phyloP scores from a whole-genome alignment of 2,329 filamentous ascomycete genomes.

The Ophidiomyces ophidiicola region DNA sequence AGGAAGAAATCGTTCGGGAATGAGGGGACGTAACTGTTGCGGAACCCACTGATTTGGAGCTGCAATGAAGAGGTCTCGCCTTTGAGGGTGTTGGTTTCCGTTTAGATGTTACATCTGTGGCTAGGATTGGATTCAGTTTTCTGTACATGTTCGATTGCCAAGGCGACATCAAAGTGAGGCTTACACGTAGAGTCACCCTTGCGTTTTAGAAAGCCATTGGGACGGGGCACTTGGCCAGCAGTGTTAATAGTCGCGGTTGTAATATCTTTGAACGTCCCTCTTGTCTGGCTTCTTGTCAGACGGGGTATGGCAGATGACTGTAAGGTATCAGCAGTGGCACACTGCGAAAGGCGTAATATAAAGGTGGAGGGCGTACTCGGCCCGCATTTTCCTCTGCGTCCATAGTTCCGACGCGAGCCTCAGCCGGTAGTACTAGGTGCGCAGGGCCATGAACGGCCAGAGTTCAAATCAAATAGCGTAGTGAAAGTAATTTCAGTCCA shows the following conservation, averaged over 20 bases:
- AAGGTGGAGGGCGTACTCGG: conserved; percentile 2
- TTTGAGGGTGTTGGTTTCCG: conserved; percentile 1
- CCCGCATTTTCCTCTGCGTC: conserved; percentile 13
- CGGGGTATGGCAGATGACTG: conserved; percentile 13
- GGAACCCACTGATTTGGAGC: conserved; percentile 7
- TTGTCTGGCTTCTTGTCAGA: conserved; percentile 9
- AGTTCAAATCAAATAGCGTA: too few species aligned
- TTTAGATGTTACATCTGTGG: conserved; percentile 1
- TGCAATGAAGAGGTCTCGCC: not conserved
- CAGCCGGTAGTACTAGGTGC: not conserved
- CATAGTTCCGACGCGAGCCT: conserved; percentile 4
- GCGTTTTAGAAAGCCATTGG: conserved; percentile 2
- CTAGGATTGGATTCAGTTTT: too few species aligned
- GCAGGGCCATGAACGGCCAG: not conserved
- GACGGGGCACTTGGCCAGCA: not conserved
- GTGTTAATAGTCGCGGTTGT: conserved; percentile 43
- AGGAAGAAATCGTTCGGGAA: conserved; percentile 13
- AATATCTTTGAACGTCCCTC: conserved; percentile 36
- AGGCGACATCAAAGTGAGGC: not conserved
- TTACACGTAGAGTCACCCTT: conserved; percentile 6
- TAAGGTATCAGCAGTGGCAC: not conserved
- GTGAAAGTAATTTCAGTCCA: too few species aligned
- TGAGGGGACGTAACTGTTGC: not conserved
- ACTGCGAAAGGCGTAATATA: not conserved
- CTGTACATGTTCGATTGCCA: too few species aligned